These are phyloP conservation scores for Colletotrichum noveboracense DNA, from an alignment of 2,329 filamentous ascomycete species.

Conservation along the genomic window DNA sequence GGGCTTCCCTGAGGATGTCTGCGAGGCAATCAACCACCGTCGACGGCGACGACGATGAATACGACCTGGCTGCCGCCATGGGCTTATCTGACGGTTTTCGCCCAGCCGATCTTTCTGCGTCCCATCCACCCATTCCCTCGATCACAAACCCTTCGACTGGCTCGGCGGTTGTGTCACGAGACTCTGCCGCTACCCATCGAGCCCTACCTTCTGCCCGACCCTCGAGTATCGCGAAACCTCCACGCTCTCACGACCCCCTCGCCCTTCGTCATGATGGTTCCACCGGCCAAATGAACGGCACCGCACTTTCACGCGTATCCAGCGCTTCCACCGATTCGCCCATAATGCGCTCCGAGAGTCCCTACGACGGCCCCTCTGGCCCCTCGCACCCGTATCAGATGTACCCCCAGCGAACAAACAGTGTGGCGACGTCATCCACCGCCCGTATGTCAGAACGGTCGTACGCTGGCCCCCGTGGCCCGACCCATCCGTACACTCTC, in stretches of 20 bases:
- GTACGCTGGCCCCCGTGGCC: slow-evolving; percentile 66
- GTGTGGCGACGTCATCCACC: slow-evolving; percentile 76
- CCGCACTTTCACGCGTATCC: slow-evolving; percentile 24
- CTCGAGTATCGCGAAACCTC: slow-evolving; percentile 63
- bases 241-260: slow-evolving; percentile 52
- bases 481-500: slow-evolving; percentile 85
- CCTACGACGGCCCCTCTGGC: slow-evolving; percentile 72
- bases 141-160: slow-evolving; percentile 26
- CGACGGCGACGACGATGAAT: slow-evolving; percentile 47
- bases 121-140: slow-evolving; percentile 27
- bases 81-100: slow-evolving; percentile 60
- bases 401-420: slow-evolving; percentile 77
- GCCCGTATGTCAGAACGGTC: slow-evolving; percentile 62
- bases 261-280: slow-evolving; percentile 58
- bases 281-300: slow-evolving; percentile 22
- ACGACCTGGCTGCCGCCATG: slow-evolving; percentile 54
- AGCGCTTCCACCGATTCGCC: slow-evolving; percentile 42
- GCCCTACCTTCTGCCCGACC: slow-evolving; percentile 41
- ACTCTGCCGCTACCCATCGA: slow-evolving; percentile 5
- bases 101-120: slow-evolving; percentile 34
- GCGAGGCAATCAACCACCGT: slow-evolving; percentile 38
- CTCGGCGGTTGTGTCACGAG: slow-evolving; percentile 20
- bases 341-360: slow-evolving; percentile 58
- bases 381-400: slow-evolving; percentile 86
- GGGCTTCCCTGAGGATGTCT: slow-evolving; percentile 47